Conservation (phyloP, 148 eudicot genomes). For the Rhododendron henanense region DNA sequence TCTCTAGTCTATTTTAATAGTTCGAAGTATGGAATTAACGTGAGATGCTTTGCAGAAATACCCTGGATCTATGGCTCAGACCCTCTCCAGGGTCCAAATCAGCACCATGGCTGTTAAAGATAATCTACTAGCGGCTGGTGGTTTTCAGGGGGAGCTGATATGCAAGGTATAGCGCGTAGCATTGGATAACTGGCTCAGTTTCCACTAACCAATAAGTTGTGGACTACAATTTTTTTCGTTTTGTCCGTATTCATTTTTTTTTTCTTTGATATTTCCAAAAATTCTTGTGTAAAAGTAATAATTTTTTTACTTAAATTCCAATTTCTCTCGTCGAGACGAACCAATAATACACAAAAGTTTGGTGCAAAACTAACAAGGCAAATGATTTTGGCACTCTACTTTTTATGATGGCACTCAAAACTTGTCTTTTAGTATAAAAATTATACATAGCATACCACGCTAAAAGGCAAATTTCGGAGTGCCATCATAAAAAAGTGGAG, state of each 20-base stretch:
- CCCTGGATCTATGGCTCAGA: constrained; percentile 46
- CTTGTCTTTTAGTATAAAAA: no score
- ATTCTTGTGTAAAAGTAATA: neutral
- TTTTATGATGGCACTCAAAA: no score
- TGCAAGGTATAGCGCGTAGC: constrained; percentile 48
- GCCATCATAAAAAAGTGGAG: no score
- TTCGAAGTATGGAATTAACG: neutral
- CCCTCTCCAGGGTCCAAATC: constrained; percentile 64
- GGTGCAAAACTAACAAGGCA: neutral
- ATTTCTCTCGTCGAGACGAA: neutral
- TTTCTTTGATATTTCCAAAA: no score
- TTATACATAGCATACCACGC: no score
- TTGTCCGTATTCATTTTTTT: no score
- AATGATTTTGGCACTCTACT: no score
- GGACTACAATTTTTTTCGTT: no score
- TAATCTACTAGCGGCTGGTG: constrained; percentile 71
- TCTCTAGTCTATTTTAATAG: neutral
- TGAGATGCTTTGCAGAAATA: constrained; percentile 32
- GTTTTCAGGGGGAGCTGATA: constrained; percentile 79
- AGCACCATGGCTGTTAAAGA: constrained; percentile 80
- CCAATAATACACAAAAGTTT: neutral
- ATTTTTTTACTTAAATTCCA: neutral
- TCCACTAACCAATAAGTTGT: neutral
- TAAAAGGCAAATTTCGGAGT: no score
- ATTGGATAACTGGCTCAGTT: neutral